Conservation (phyloP, 1,284 basidiomycete genomes). For the Tylopilus sp. region DNA sequence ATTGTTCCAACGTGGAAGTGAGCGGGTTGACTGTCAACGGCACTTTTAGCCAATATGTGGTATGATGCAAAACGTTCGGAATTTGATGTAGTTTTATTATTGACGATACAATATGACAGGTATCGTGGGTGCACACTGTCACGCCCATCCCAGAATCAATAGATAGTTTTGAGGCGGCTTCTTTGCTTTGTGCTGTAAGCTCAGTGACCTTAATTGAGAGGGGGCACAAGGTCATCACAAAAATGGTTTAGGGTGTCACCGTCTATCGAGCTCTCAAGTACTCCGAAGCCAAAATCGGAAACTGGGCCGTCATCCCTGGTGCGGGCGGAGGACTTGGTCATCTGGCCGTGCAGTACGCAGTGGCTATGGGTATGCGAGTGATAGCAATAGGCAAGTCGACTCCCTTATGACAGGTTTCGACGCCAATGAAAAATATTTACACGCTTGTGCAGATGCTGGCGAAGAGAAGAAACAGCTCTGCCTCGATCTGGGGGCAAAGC, state of each 20-base stretch:
- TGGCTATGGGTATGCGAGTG: slow-evolving; percentile 79
- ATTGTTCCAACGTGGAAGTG: slow-evolving; percentile 70
- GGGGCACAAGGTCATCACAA: not conserved
- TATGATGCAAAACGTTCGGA: slow-evolving; percentile 31
- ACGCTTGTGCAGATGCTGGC: slow-evolving; percentile 65
- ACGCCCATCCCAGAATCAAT: slow-evolving; percentile 81
- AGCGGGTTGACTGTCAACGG: slow-evolving; percentile 86
- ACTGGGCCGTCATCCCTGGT: slow-evolving; percentile 86
- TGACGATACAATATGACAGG: slow-evolving; percentile 39
- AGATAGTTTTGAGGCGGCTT: slow-evolving; percentile 78
- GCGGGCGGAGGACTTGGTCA: slow-evolving; percentile 81
- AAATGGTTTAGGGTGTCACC: slow-evolving; percentile 68
- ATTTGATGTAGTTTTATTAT: not conserved
- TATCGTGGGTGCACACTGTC: slow-evolving; percentile 76
- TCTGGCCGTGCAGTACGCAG: slow-evolving; percentile 81
- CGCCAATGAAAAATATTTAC: not conserved
- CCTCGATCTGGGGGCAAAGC: slow-evolving; percentile 77
- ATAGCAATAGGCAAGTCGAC: slow-evolving; percentile 75
- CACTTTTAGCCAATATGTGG: slow-evolving; percentile 86
- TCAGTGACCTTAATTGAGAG: not conserved
- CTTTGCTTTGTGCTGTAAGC: slow-evolving; percentile 84
- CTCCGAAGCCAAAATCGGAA: slow-evolving; percentile 74
- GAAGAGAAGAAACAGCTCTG: slow-evolving; percentile 80
- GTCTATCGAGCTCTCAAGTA: slow-evolving; percentile 90
- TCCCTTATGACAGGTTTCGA: no score